Conservation (phyloP, 1,284 basidiomycete genomes). For the Athelia psychrophila region DNA sequence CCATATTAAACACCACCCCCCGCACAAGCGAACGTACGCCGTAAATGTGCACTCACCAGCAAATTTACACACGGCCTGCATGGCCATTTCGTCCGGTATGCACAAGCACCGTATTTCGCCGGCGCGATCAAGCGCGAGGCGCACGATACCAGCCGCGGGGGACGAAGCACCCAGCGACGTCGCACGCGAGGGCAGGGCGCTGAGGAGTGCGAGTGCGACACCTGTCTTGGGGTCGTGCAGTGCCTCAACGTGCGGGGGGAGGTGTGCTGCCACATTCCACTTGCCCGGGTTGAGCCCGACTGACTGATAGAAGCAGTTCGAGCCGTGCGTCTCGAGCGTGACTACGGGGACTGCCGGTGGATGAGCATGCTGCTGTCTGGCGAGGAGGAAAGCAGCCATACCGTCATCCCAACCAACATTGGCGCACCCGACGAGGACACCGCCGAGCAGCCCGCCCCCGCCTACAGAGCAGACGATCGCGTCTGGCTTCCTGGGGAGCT, state of each 20-base stretch:
- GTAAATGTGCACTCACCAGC: not conserved
- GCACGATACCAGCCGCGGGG: constrained; percentile 56
- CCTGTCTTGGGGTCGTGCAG: constrained; percentile 36
- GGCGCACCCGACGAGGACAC: constrained; percentile 63
- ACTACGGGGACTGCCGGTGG: constrained; percentile 53
- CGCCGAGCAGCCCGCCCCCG: constrained; percentile 68
- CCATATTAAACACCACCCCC: constrained; percentile 6
- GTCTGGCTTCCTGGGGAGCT: constrained; percentile 55
- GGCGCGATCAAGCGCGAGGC: constrained; percentile 55
- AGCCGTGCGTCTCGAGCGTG: constrained; percentile 65
- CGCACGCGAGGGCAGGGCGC: constrained; percentile 57
- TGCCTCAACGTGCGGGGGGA: constrained; percentile 36
- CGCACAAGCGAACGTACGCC: not conserved
- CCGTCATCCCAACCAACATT: constrained; percentile 62
- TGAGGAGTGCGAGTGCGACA: constrained; percentile 54
- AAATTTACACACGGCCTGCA: constrained; percentile 44
- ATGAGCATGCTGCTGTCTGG: constrained; percentile 5
- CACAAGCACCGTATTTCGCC: constrained; percentile 56
- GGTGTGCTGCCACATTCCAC: constrained; percentile 27
- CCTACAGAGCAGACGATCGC: constrained; percentile 78
- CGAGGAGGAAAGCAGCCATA: constrained; percentile 24
- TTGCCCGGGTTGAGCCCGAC: constrained; percentile 51
- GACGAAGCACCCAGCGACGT: constrained; percentile 69
- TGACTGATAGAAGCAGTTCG: constrained; percentile 72
- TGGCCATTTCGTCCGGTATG: constrained; percentile 65